These are phyloP conservation scores for Ustilago esculenta DNA, from an alignment of 1,284 basidiomycete species.

Conservation along the genomic window DNA sequence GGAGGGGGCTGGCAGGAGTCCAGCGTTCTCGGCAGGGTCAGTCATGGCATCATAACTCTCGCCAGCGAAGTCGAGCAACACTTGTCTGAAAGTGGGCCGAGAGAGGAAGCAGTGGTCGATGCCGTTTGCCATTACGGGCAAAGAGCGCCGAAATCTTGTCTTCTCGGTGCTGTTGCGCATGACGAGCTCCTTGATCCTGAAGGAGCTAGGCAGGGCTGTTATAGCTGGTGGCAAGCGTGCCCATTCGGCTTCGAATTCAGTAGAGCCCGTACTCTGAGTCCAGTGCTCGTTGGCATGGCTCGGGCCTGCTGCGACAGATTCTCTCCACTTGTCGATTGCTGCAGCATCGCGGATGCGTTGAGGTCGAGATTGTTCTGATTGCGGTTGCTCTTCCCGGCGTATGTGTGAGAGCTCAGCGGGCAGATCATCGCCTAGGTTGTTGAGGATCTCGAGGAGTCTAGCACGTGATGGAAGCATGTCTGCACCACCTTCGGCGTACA, in stretches of 20 bases:
- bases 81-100: slow-evolving; percentile 21
- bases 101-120: slow-evolving; percentile 28
- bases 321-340: neutral
- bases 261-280: neutral
- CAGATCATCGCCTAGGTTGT: slow-evolving; percentile 11
- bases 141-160: slow-evolving; percentile 9
- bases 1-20: slow-evolving; percentile 1
- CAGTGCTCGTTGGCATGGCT: slow-evolving; percentile 6
- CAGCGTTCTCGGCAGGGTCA: slow-evolving; percentile 6
- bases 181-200: slow-evolving; percentile 21
- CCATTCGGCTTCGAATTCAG: slow-evolving; percentile 30
- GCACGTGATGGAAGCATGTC: slow-evolving; percentile 13
- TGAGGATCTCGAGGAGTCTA: slow-evolving; percentile 12
- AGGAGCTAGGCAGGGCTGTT: slow-evolving; percentile 9
- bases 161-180: slow-evolving; percentile 9
- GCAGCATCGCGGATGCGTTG: neutral
- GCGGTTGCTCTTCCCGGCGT: slow-evolving; percentile 9
- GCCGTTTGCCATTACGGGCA: slow-evolving; percentile 19
- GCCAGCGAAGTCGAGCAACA: slow-evolving; percentile 18
- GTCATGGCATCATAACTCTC: neutral
- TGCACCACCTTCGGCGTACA: slow-evolving; percentile 8
- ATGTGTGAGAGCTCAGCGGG: slow-evolving; percentile 12
- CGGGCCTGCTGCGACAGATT: slow-evolving; percentile 8
- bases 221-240: slow-evolving; percentile 24
- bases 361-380: neutral